Base-by-base conservation (phyloP, 805 yeast species). In the Nakazawaea anatomiae region DNA sequence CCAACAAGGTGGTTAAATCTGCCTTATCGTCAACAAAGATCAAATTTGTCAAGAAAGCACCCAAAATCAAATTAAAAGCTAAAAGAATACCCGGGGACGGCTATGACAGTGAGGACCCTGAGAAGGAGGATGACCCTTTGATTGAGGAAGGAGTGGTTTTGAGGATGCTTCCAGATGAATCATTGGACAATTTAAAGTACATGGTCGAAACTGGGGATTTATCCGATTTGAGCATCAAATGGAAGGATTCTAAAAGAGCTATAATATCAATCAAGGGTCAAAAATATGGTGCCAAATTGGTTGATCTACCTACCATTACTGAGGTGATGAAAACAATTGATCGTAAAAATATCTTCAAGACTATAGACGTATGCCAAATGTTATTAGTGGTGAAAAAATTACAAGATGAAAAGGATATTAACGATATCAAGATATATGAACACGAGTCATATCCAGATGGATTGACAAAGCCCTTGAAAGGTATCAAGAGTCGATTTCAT, bases 51-150 rank as follows among this genome's bases (percentile, higher is more conserved):
- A 55, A 53, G 28, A 57, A 54, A 30, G 66, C 73, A 3, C 80
- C 82, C 4, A 69, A 75, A 34, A 76, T 79, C 30, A 65, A 80
- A 54, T 72, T 80, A 39, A 80, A 78, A 54, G 83, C 83, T 1
- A 74, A 80, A 0, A 73, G 96, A 58, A 75, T 85, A 4, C 94
- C 96, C 0, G 96, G 96, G 4, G 97, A 92, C 59, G 98, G 98
- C 1, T 92, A 92, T 66, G 99, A 92, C 62, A 86, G 96, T 2
- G 98, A 92, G 60, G 97, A 96, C 18, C 96, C 97, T 0, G 98
- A 92, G 57, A 72, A 89, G 29, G 99, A 94, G 63, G 97, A 90
- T 54, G 97, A 94, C 61, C 98, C 99, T 1, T 69, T 89, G 54
- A 72, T 89, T 7, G 98, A 94, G 61, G 96, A 89, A 57, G 96